A percentile compares a stretch with the other conserved stretches of the same genome.
phyloP scores from a whole-genome alignment of 2,329 filamentous ascomycete genomes.

The Microcyclospora pomicola region DNA sequence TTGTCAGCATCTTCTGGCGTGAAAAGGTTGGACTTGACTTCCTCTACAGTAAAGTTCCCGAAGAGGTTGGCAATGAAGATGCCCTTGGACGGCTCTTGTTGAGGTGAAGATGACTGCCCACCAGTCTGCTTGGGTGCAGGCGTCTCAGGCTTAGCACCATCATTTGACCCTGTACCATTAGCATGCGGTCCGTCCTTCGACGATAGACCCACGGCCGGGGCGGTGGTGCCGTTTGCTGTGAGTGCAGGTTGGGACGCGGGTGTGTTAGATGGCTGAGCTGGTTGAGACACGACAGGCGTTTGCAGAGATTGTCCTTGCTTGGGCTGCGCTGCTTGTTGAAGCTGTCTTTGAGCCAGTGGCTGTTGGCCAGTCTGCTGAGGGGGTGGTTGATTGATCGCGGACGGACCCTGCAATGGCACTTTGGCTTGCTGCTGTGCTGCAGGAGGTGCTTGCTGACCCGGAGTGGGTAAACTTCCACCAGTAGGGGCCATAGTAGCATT shows the following conservation, averaged over 20 bases:
- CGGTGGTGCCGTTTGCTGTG: slow-evolving; percentile 17
- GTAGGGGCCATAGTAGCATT: slow-evolving; percentile 25
- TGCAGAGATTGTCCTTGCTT: slow-evolving; percentile 13
- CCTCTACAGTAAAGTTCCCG: slow-evolving; percentile 60
- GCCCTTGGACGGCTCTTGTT: slow-evolving; percentile 48
- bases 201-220: slow-evolving; percentile 17
- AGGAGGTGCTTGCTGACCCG: slow-evolving; percentile 23
- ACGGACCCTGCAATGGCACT: slow-evolving; percentile 18
- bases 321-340: slow-evolving; percentile 17
- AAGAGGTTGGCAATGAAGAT: slow-evolving; percentile 54
- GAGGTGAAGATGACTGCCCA: slow-evolving; percentile 12
- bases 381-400: slow-evolving; percentile 10
- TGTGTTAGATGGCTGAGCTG: slow-evolving; percentile 9
- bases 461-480: slow-evolving; percentile 25
- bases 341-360: slow-evolving; percentile 10
- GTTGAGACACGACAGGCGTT: slow-evolving; percentile 36
- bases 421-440: slow-evolving; percentile 24
- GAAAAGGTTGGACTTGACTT: slow-evolving; percentile 62
- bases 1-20: slow-evolving; percentile 69
- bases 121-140: slow-evolving; percentile 16
- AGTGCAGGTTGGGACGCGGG: slow-evolving; percentile 14
- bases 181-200: slow-evolving; percentile 21
- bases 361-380: slow-evolving; percentile 17
- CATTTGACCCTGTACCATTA: slow-evolving; percentile 34
- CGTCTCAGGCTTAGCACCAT: slow-evolving; percentile 19